phyloP scores from a whole-genome alignment of 2,329 filamentous ascomycete genomes.

The Phaeoacremonium minimum region DNA sequence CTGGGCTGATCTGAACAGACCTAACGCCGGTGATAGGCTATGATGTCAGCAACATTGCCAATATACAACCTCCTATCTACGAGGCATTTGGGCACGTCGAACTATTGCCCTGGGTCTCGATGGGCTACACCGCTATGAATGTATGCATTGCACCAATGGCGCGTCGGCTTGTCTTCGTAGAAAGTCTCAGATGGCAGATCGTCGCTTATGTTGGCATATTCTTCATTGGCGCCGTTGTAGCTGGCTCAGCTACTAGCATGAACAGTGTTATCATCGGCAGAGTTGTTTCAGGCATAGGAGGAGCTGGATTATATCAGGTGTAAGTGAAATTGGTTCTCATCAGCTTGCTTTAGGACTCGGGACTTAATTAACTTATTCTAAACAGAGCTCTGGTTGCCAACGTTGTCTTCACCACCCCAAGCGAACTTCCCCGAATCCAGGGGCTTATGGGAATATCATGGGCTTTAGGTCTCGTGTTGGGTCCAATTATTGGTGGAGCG shows the following conservation, averaged over 20 bases:
- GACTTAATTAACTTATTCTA: too few species aligned
- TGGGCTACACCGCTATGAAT: constrained; percentile 7
- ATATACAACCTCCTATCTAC: constrained; percentile 55
- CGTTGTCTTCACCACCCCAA: constrained; percentile 6
- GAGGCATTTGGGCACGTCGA: constrained; percentile 35
- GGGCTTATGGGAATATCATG: constrained; percentile 18
- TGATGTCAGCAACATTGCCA: constrained; percentile 41
- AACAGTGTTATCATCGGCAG: background rate
- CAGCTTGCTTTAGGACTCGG: too few species aligned
- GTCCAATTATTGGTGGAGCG: constrained; percentile 20
- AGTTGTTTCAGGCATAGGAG: background rate
- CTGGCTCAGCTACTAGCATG: background rate
- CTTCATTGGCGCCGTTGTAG: background rate
- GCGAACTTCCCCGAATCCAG: constrained; percentile 16
- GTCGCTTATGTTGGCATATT: background rate
- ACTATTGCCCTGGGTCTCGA: constrained; percentile 31
- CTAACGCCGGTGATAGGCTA: constrained; percentile 24
- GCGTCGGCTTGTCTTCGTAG: background rate
- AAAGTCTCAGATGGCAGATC: background rate
- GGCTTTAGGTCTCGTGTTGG: constrained; percentile 16
- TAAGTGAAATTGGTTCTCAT: too few species aligned
- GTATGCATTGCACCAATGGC: background rate
- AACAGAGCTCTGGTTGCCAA: background rate
- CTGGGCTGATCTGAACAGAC: background rate
- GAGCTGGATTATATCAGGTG: background rate